phyloP scores from a whole-genome alignment of 73 alveolate species.

The Diophrys appendiculata region DNA sequence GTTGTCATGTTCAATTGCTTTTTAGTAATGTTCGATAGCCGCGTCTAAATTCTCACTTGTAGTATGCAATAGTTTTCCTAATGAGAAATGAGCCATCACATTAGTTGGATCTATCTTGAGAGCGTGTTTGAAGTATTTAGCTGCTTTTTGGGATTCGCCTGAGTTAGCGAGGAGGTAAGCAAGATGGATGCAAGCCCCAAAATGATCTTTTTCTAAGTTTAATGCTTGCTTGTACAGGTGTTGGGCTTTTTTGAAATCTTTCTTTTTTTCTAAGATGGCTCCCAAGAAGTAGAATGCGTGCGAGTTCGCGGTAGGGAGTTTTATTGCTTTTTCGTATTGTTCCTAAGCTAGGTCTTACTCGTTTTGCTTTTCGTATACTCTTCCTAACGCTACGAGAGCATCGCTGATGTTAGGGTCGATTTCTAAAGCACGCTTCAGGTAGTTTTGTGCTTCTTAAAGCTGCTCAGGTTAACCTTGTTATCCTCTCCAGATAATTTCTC shows the following conservation, averaged over 20 bases:
- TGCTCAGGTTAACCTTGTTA: slow-evolving; percentile 8
- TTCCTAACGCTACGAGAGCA: slow-evolving; percentile 80
- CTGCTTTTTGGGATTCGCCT: slow-evolving; percentile 84
- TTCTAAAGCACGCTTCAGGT: slow-evolving; percentile 62
- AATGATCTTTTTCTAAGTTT: slow-evolving; percentile 69
- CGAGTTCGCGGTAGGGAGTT: slow-evolving; percentile 67
- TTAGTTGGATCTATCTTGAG: slow-evolving; percentile 76
- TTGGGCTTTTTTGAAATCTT: slow-evolving; percentile 70
- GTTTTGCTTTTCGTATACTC: slow-evolving; percentile 80
- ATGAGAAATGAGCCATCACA: slow-evolving; percentile 80
- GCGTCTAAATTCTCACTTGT: slow-evolving; percentile 71
- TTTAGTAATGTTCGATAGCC: slow-evolving; percentile 54
- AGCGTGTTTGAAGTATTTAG: slow-evolving; percentile 85
- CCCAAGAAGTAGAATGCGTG: slow-evolving; percentile 82
- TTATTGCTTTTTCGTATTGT: slow-evolving; percentile 66
- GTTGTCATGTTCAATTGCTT: slow-evolving; percentile 64
- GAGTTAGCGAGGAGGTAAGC: slow-evolving; percentile 77
- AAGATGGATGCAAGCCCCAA: slow-evolving; percentile 80
- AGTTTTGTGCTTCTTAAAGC: slow-evolving; percentile 74
- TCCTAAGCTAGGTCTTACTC: slow-evolving; percentile 71
- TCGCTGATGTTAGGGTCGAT: slow-evolving; percentile 79
- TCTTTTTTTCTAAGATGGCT: slow-evolving; percentile 76
- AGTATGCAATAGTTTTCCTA: slow-evolving; percentile 78
- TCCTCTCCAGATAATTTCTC: slow-evolving; percentile 71
- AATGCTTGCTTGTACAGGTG: slow-evolving; percentile 61